Evolutionary conservation across 2,329 filamentous ascomycete genomes (phyloP), one percentile per base, ranked within the genome.

Genomic region (Pyricularia sp.): DNA sequence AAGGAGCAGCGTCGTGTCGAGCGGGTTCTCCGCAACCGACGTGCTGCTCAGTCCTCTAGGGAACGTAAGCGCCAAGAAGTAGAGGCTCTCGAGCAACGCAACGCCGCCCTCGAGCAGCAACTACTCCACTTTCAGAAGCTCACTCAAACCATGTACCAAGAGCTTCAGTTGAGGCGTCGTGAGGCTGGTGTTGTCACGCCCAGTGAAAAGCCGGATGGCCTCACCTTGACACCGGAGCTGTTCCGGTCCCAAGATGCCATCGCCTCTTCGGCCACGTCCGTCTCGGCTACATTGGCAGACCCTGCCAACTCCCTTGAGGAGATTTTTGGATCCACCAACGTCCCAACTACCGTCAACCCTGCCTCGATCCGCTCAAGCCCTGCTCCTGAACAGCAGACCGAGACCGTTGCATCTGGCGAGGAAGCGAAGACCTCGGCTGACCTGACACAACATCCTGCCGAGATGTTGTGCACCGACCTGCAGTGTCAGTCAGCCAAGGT

Each of bases 361-460:
- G 79, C 84, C 57, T 85, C 84, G 24, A 76, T 88, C 24, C 88
- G 85, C 0, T 69, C 71, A 55, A 69, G 75, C 62, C 69, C 69
- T n/a, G 70, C 68, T 26, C 66, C 70, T 9, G 70, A 76, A 66
- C 67, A 75, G 59, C 67, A 66, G 24, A 65, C 67, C 31, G 63
- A 68, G 16, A 63, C 68, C 62, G 68, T 68, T 60, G 67, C 70
- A 60, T 65, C 68, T 67, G 67, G 67, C 65, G 68, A 69, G 65
- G 67, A 70, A 60, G 59, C 73, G 67, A 63, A 71, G 62, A 59
- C 70, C 66, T 84, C 88, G 79, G 84, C 90, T 86, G 91, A 96
- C 84, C 81, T 86, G 94, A 94, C 93, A 97, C 94, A 97, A 97
- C 93, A 96, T 96, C 93, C 94, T 97, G 94, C 94, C 84, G 94